Conservation (phyloP, 345 rosid species). For the Mangifera indica region DNA sequence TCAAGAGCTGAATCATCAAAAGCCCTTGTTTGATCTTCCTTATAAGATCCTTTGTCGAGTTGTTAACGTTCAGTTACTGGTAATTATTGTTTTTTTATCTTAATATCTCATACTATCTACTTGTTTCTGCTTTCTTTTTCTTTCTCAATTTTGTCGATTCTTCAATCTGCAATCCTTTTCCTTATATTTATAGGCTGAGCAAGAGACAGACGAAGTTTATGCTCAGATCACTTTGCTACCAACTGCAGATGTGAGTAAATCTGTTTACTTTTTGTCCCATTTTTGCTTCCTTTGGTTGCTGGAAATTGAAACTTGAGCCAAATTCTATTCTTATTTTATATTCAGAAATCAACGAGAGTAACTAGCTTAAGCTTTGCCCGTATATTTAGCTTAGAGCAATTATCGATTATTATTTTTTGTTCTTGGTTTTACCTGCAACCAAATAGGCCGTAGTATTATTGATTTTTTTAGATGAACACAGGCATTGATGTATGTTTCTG, state of each 20-base stretch:
- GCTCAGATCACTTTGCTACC: constrained; percentile 84
- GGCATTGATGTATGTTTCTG: neutral
- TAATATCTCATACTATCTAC: neutral
- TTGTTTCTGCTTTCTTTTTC: constrained; percentile 3
- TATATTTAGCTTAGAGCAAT: neutral
- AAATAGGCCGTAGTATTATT: neutral
- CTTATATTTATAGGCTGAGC: constrained; percentile 54
- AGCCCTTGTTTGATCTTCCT: constrained; percentile 64
- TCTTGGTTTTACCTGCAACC: neutral
- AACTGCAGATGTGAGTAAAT: constrained; percentile 56
- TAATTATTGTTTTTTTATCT: constrained; percentile 26
- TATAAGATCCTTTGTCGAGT: constrained; percentile 81
- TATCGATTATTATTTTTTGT: neutral
- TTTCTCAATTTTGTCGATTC: neutral
- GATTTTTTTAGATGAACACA: neutral
- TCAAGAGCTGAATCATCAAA: constrained; percentile 60
- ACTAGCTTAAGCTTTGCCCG: neutral
- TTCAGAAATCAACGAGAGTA: neutral
- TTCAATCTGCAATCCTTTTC: neutral
- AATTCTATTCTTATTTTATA: neutral
- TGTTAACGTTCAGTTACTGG: constrained; percentile 59
- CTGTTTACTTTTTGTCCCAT: neutral
- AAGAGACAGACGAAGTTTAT: constrained; percentile 86
- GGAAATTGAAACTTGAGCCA: neutral
- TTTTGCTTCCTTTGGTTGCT: neutral